Evolutionary conservation across 176 grass and related monocot species (phyloP).

Genomic region (Themeda triandra): DNA sequence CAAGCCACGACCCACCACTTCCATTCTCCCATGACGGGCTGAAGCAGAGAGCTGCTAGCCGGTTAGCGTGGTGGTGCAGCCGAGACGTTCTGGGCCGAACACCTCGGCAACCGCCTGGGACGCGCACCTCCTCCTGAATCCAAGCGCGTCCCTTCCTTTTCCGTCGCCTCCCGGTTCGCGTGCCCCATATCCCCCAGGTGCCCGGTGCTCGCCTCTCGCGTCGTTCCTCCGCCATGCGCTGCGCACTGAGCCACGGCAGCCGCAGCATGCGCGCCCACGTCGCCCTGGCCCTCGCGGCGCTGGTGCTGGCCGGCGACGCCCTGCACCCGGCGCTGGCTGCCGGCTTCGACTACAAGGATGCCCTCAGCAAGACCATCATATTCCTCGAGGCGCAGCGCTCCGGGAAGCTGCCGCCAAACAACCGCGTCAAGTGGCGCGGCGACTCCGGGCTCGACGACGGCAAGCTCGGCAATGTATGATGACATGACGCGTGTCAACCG

Average conservation of each 20-base stretch:
- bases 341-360: conserved; percentile 72
- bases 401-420: conserved; percentile 74
- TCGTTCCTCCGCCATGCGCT: conserved; percentile 4
- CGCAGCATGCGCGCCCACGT: conserved; percentile 25
- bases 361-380: conserved; percentile 75
- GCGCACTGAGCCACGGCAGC: conserved; percentile 1
- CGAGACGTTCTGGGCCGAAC: conserved; percentile 42
- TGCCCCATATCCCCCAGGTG: not conserved
- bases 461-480: conserved; percentile 63
- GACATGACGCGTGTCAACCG: not conserved
- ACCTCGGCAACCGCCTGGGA: conserved; percentile 7
- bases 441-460: conserved; percentile 87
- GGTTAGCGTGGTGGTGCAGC: too few relatives aligned
- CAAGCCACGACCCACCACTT: too few relatives aligned
- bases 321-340: conserved; percentile 25
- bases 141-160: conserved; percentile 33
- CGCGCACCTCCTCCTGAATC: conserved; percentile 17
- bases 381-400: conserved; percentile 97
- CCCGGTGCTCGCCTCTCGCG: not conserved
- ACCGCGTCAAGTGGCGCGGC: conserved; percentile 86
- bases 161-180: not conserved
- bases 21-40: not conserved
- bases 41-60: too few relatives aligned
- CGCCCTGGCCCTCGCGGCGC: conserved; percentile 40
- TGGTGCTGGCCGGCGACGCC: conserved; percentile 45